phyloP scores from a whole-genome alignment of 2,329 filamentous ascomycete genomes.

The Pseudopyricularia javanii region DNA sequence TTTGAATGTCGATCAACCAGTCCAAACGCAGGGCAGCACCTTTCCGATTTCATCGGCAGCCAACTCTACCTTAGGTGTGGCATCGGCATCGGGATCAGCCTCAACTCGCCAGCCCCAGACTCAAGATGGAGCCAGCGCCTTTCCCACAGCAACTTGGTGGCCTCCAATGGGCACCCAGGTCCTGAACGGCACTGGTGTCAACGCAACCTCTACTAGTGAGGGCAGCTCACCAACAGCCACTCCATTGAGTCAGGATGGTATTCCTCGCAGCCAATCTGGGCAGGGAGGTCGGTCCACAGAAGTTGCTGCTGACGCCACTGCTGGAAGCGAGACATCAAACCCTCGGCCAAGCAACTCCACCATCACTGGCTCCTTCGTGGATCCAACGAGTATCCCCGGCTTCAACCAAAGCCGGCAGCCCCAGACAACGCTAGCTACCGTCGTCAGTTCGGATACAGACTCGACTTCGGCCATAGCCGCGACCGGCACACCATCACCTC shows the following conservation, averaged over 20 bases:
- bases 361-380: background rate
- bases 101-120: background rate
- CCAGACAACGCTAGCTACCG: background rate
- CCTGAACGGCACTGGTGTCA: background rate
- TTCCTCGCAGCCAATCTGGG: constrained; percentile 1
- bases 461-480: background rate
- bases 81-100: background rate
- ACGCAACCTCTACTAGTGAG: background rate
- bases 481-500: background rate
- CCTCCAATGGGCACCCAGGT: background rate
- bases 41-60: background rate
- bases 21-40: background rate
- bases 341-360: background rate
- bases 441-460: background rate
- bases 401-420: background rate
- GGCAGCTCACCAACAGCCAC: background rate
- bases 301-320: background rate
- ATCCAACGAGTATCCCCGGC: too few relatives aligned
- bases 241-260: background rate
- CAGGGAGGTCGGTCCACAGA: background rate
- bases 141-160: background rate
- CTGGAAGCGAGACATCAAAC: background rate
- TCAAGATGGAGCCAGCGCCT: background rate
- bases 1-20: background rate
- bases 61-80: background rate